Percentiles rank a stretch among this genome's conserved stretches.
Evolutionary conservation across 1,139 yeast genomes (phyloP).

Genomic region (Torulaspora pretoriensis): DNA sequence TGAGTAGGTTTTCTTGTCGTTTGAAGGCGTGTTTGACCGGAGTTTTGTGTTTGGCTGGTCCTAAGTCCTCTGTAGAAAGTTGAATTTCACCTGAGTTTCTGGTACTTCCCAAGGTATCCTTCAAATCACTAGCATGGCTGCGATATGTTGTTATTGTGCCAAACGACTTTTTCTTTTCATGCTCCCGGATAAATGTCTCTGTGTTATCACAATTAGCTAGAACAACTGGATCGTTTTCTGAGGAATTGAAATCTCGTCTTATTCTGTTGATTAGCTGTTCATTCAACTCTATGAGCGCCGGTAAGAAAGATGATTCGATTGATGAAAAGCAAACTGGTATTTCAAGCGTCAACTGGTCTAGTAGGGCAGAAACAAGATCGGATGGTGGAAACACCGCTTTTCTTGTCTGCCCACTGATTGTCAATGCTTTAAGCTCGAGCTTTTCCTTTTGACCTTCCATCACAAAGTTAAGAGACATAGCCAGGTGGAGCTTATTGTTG

Average conservation of each 20-base stretch:
- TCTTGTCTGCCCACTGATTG: conserved; percentile 15
- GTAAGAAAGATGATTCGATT: conserved; percentile 20
- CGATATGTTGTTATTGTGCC: conserved; percentile 35
- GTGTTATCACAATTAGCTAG: conserved; percentile 1
- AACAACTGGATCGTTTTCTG: background rate
- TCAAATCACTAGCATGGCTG: conserved; percentile 30
- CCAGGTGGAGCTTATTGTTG: conserved; percentile 43
- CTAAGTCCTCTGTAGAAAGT: background rate
- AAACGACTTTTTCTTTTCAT: conserved; percentile 26
- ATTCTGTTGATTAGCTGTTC: conserved; percentile 15
- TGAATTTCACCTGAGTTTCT: background rate
- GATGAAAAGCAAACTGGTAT: conserved; percentile 26
- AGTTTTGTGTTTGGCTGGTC: background rate
- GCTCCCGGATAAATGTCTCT: conserved; percentile 7
- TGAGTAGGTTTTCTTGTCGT: background rate
- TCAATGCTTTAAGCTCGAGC: conserved; percentile 15
- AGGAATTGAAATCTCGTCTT: background rate
- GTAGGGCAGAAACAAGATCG: conserved; percentile 17
- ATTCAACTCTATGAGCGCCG: conserved; percentile 17
- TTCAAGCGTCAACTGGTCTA: conserved; percentile 17
- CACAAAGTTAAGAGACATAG: conserved; percentile 43
- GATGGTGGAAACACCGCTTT: conserved; percentile 13
- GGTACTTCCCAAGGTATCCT: conserved; percentile 10
- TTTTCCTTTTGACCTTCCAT: conserved; percentile 29
- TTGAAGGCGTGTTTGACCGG: background rate